Evolutionary conservation across 106 monocot genomes (phyloP).

Genomic region (Allium fistulosum): DNA sequence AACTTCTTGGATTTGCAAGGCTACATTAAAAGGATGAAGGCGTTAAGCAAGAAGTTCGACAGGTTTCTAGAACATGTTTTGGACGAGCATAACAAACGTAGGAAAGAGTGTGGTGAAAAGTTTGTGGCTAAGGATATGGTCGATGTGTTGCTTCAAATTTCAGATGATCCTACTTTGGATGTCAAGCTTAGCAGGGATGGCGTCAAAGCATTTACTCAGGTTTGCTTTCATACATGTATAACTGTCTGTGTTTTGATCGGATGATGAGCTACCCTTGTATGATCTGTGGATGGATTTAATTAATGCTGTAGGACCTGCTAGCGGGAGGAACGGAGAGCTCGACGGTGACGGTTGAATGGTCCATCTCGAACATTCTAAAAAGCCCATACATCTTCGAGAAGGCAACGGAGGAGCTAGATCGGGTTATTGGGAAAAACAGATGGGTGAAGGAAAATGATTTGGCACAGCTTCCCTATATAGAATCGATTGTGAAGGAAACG

Average conservation of each 20-base stretch:
- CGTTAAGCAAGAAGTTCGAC: conserved; percentile 50
- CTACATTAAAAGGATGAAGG: conserved; percentile 70
- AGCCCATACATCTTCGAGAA: conserved; percentile 35
- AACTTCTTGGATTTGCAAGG: conserved; percentile 64
- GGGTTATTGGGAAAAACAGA: conserved; percentile 36
- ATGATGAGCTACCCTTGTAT: no score
- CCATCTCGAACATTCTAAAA: conserved; percentile 51
- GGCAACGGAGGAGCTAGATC: conserved; percentile 47
- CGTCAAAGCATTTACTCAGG: conserved; percentile 70
- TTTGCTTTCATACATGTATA: neutral
- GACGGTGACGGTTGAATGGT: conserved; percentile 57
- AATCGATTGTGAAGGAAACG: conserved; percentile 50
- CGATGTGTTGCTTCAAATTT: conserved; percentile 49
- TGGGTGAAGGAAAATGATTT: conserved; percentile 56
- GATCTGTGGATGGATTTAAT: no score
- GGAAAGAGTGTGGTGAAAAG: conserved; percentile 16
- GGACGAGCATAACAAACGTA: conserved; percentile 63
- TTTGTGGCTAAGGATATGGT: conserved; percentile 56
- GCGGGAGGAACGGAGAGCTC: conserved; percentile 66
- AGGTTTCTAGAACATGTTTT: conserved; percentile 63
- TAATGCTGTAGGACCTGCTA: conserved; percentile 28
- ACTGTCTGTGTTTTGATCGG: no score
- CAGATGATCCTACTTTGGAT: conserved; percentile 38
- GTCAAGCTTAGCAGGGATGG: conserved; percentile 43
- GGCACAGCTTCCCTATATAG: conserved; percentile 36